A percentile compares a stretch with the other conserved stretches of the same genome.
Evolutionary conservation across 768 basidiomycete species (phyloP).

Genomic region (Butyriboletus loyo): DNA sequence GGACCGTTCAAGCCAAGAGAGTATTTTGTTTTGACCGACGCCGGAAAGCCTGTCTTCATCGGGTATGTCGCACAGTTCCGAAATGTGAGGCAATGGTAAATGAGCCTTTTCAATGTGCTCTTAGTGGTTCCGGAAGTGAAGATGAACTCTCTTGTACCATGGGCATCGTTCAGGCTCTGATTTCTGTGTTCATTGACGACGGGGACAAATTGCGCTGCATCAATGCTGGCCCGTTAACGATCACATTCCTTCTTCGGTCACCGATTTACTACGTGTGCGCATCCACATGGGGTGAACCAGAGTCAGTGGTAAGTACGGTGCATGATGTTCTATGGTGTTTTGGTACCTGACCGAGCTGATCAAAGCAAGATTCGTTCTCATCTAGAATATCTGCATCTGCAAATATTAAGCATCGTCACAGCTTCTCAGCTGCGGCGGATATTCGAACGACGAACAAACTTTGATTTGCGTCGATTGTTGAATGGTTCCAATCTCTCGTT

Average conservation of each 20-base stretch:
- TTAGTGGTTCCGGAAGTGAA: conserved; percentile 51
- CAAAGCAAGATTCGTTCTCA: conserved; percentile 87
- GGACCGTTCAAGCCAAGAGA: conserved; percentile 54
- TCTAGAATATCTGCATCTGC: conserved; percentile 92
- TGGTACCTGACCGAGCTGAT: conserved; percentile 34
- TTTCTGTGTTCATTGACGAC: conserved; percentile 94
- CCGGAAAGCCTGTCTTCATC: conserved; percentile 95
- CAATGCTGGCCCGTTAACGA: conserved; percentile 75
- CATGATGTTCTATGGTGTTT: background rate
- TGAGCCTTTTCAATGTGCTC: background rate
- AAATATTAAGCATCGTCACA: conserved; percentile 88
- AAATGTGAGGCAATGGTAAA: background rate
- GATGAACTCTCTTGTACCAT: conserved; percentile 74
- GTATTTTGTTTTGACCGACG: conserved; percentile 92
- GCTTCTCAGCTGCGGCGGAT: conserved; percentile 79
- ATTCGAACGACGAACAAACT: conserved; percentile 88
- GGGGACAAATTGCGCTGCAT: conserved; percentile 84
- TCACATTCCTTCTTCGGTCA: conserved; percentile 81
- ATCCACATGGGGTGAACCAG: conserved; percentile 94
- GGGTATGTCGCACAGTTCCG: conserved; percentile 48
- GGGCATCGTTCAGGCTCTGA: conserved; percentile 91
- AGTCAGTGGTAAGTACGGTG: conserved; percentile 74
- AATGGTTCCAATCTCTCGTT: conserved; percentile 43
- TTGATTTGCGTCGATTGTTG: conserved; percentile 77
- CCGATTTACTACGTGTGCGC: conserved; percentile 92